Percentiles rank a stretch among this genome's conserved stretches.
Evolutionary conservation across 441 rosid genomes (phyloP).

Genomic region (Rhodomyrtus psidioides): DNA sequence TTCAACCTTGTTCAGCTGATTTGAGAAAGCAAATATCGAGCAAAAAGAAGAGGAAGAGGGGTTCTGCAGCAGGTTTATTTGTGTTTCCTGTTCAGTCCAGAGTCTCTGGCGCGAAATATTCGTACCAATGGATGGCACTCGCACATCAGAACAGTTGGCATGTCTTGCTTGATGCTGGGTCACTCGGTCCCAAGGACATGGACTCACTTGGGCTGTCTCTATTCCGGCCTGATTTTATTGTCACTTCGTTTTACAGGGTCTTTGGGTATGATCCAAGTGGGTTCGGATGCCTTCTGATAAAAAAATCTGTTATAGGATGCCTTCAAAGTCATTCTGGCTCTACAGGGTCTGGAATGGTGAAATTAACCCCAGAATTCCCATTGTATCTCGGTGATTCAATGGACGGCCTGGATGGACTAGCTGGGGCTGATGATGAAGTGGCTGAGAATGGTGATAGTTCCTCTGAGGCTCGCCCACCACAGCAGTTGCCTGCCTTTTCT

Average conservation of each 20-base stretch:
- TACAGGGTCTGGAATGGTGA: conserved; percentile 97
- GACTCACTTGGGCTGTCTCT: conserved; percentile 91
- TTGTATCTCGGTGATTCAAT: conserved; percentile 79
- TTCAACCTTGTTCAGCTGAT: conserved; percentile 92
- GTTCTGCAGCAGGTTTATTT: conserved; percentile 80
- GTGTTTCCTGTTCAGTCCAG: conserved; percentile 98
- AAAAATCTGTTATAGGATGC: conserved; percentile 90
- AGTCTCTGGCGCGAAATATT: conserved; percentile 89
- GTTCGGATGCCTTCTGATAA: conserved; percentile 90
- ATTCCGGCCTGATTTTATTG: conserved; percentile 91
- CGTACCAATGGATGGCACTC: conserved; percentile 97
- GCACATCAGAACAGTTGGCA: conserved; percentile 99
- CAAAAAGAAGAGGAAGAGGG: conserved; percentile 90
- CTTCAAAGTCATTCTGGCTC: conserved; percentile 87
- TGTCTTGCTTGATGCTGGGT: conserved; percentile 94
- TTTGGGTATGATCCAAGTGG: conserved; percentile 95
- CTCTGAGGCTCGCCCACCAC: conserved; percentile 42
- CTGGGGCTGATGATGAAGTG: conserved; percentile 45
- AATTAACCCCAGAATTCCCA: conserved; percentile 89
- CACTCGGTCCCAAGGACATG: conserved; percentile 98
- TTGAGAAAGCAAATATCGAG: conserved; percentile 74
- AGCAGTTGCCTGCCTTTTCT: conserved; percentile 93
- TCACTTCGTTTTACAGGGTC: conserved; percentile 88
- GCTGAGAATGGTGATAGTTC: conserved; percentile 41
- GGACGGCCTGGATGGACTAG: conserved; percentile 67